These are phyloP conservation scores for Solanum habrochaites DNA, from an alignment of 257 asterid species.

Conservation along the genomic window DNA sequence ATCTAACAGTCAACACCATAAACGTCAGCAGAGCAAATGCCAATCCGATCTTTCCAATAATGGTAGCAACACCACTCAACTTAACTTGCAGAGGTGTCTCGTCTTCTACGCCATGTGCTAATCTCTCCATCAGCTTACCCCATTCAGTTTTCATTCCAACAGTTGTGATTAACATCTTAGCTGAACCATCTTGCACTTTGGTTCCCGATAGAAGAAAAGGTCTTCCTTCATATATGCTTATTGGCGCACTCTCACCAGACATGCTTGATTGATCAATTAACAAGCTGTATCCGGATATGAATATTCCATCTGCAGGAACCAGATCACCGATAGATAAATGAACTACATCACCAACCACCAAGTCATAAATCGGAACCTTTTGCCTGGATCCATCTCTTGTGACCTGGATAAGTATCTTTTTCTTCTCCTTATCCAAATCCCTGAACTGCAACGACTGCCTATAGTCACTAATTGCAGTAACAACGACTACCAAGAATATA, in stretches of 20 bases:
- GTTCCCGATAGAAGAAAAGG: conserved; percentile 73
- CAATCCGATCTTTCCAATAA: conserved; percentile 67
- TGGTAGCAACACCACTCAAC: conserved; percentile 70
- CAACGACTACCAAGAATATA: conserved; percentile 54
- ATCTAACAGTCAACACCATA: conserved; percentile 40
- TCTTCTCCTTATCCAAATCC: conserved; percentile 65
- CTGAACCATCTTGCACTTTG: conserved; percentile 75
- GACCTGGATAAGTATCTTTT: conserved; percentile 43
- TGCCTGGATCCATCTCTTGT: conserved; percentile 39
- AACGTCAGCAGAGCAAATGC: conserved; percentile 57
- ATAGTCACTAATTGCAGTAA: conserved; percentile 69
- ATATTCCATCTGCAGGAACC: conserved; percentile 76
- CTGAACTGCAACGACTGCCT: conserved; percentile 75
- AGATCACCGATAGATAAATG: conserved; percentile 69
- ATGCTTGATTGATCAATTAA: conserved; percentile 65
- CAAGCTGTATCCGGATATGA: conserved; percentile 45
- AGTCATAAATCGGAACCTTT: conserved; percentile 44
- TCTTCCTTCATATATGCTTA: conserved; percentile 18
- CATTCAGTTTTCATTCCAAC: conserved; percentile 88
- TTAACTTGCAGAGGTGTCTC: conserved; percentile 84
- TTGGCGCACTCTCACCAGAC: conserved; percentile 74
- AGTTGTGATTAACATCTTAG: conserved; percentile 56
- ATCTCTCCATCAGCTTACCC: conserved; percentile 65
- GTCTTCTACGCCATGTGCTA: conserved; percentile 57
- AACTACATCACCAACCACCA: conserved; percentile 70